Percentiles rank a stretch among this genome's conserved stretches.
These are phyloP conservation scores for Phyllostachys edulis DNA, from an alignment of 176 grass and related monocot genomes.

Conservation along the genomic window DNA sequence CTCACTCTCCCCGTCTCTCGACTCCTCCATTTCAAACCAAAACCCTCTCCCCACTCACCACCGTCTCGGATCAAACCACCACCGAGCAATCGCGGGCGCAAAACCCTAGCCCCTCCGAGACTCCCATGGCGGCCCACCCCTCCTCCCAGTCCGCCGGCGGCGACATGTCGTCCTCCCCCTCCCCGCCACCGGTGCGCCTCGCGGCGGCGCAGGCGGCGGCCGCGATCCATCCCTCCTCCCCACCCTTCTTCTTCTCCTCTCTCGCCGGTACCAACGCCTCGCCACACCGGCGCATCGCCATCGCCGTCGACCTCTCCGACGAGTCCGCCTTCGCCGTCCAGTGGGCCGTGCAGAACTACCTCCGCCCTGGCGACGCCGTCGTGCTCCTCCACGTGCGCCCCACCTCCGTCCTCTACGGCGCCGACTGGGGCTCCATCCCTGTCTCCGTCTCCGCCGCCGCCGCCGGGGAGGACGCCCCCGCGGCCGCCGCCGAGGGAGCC, in stretches of 20 bases:
- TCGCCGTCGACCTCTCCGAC: constrained; percentile 91
- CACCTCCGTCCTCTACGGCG: constrained; percentile 83
- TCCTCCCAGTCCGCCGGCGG: constrained; percentile 24
- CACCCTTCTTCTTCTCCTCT: constrained; percentile 62
- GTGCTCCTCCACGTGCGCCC: constrained; percentile 79
- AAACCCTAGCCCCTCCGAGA: constrained; percentile 29
- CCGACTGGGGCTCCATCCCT: constrained; percentile 83
- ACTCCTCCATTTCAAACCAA: constrained; percentile 31
- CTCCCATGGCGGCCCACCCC: constrained; percentile 45
- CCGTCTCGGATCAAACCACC: constrained; percentile 26
- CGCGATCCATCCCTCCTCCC: constrained; percentile 58
- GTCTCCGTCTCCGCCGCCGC: constrained; percentile 42
- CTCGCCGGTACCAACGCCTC: constrained; percentile 38
- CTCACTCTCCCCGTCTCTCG: not conserved
- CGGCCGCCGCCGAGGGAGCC: not conserved
- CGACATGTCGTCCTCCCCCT: constrained; percentile 12
- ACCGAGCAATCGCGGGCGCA: not conserved
- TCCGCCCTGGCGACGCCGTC: constrained; percentile 83
- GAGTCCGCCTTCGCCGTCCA: constrained; percentile 79
- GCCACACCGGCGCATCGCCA: constrained; percentile 72
- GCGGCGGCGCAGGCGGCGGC: constrained; percentile 21
- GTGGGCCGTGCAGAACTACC: constrained; percentile 97
- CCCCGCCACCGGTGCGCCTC: constrained; percentile 36
- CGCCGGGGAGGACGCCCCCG: not conserved
- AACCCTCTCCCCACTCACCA: constrained; percentile 19